phyloP scores from a whole-genome alignment of 495 filamentous ascomycete genomes.

The Penicillium herquei region DNA sequence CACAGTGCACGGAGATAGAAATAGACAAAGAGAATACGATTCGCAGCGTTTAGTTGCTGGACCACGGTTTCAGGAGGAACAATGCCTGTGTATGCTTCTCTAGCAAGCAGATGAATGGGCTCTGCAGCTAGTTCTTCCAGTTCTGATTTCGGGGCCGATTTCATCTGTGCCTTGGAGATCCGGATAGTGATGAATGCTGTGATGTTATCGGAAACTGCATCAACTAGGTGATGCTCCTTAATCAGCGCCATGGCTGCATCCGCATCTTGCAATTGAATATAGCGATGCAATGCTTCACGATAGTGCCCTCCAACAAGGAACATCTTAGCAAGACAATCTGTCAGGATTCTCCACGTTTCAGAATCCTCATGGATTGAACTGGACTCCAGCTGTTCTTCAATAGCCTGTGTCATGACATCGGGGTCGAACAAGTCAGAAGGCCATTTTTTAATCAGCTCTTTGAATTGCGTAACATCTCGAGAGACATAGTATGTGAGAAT shows the following conservation, averaged over 20 bases:
- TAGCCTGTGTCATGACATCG: conserved; percentile 61
- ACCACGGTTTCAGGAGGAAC: conserved; percentile 78
- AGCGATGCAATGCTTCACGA: conserved; percentile 80
- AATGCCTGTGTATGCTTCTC: conserved; percentile 84
- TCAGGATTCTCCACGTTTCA: conserved; percentile 81
- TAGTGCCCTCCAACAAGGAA: conserved; percentile 76
- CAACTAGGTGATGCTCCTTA: conserved; percentile 76
- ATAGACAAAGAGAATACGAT: conserved; percentile 71
- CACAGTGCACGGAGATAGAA: conserved; percentile 89
- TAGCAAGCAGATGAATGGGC: conserved; percentile 80
- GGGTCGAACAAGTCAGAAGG: conserved; percentile 80
- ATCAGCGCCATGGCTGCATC: conserved; percentile 85
- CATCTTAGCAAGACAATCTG: conserved; percentile 78
- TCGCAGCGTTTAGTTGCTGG: conserved; percentile 59
- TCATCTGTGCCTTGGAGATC: conserved; percentile 70
- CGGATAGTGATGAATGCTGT: conserved; percentile 83
- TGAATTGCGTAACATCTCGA: conserved; percentile 64
- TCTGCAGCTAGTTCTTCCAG: conserved; percentile 76
- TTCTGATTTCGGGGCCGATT: conserved; percentile 62
- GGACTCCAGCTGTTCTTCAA: conserved; percentile 71
- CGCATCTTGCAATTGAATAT: conserved; percentile 87
- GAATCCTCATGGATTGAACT: conserved; percentile 67
- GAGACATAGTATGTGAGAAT: conserved; percentile 83
- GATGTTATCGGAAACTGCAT: conserved; percentile 84
- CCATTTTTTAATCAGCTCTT: conserved; percentile 81